Evolutionary conservation across 177 flowering plant species (phyloP), one percentile per base, ranked within the genome.

Genomic region (Telopea speciosissima): DNA sequence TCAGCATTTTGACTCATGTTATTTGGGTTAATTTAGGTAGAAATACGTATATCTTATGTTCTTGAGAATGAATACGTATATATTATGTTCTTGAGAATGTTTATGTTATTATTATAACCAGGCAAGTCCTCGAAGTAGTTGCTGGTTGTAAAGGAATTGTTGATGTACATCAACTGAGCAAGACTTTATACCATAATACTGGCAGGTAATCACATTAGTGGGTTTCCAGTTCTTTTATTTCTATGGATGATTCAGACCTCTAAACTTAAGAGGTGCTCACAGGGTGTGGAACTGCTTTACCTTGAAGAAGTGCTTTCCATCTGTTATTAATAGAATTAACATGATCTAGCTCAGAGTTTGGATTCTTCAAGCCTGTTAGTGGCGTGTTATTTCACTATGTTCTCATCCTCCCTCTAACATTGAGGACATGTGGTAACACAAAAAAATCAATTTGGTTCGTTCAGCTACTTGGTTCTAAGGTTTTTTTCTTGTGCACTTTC

Each of bases 111-210:
- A 59, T 52, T 16, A 22, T 76, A 64, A 81, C 61, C 85, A 94
- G 97, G 90, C 99, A 95, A 86, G 97, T 95, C 64, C 93, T 95
- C 75, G 99, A 95, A 81, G 97, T 92, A 72, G 90, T 95, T 62
- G 94, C 93, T 73, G 97, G 96, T 56, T 91, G 93, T 77, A 95
- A 91, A 82, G 88, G 87, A 28, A 76, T 87, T 73, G 77, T 42
- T 58, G 92, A 92, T 68, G 75, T 85, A 44, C 79, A 81, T 76
- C 85, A 88, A 67, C 74, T 92, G 70, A 81, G 96, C 81, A 79
- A 81, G 83, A 88, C 80, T 36, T 24, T 95, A 69, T 90, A 92
- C 83, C 90, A 88, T 79, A 95, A 95, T 75, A 92, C 94, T 33
- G 91, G 97, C 97, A 89, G 99, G 99, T 92, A 81, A 72, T 73